These are phyloP conservation scores for Microdochium paspali DNA, from an alignment of 2,329 filamentous ascomycete genomes.

Conservation along the genomic window DNA sequence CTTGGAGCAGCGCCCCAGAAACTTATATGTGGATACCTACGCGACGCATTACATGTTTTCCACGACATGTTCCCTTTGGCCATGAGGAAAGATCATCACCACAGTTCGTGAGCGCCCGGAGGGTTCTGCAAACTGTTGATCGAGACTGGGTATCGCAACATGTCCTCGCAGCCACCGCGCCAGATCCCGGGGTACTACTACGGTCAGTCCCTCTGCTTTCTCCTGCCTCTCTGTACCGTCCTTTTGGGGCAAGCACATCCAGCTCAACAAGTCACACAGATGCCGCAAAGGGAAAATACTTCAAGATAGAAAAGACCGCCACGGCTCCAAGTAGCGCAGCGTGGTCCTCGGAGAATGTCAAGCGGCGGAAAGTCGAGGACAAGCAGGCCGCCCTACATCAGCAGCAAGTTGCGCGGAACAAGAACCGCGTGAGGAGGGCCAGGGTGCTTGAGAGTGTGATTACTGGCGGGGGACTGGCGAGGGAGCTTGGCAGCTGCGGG, in stretches of 20 bases:
- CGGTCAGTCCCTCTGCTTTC: constrained; percentile 22
- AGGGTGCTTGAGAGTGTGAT: constrained; percentile 16
- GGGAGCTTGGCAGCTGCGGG: constrained; percentile 24
- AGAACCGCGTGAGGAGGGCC: constrained; percentile 28
- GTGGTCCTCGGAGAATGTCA: constrained; percentile 51
- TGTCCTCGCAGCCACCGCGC: constrained; percentile 4
- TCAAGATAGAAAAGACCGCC: constrained; percentile 52
- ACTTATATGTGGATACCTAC: too few species aligned
- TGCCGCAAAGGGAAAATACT: constrained; percentile 53
- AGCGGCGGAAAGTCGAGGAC: constrained; percentile 40
- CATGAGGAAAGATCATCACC: too few species aligned
- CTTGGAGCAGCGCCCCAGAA: too few species aligned
- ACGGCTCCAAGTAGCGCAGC: constrained; percentile 37
- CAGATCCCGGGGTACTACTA: constrained; percentile 46
- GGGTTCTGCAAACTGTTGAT: too few species aligned
- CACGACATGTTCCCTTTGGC: too few species aligned
- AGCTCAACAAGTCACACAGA: constrained; percentile 27
- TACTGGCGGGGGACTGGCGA: constrained; percentile 21
- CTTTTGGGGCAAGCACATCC: too few species aligned
- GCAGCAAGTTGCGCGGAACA: constrained; percentile 19
- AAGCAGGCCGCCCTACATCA: constrained; percentile 19
- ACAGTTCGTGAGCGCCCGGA: too few species aligned
- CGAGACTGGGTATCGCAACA: too few species aligned
- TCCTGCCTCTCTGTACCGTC: neutral
- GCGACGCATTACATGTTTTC: too few species aligned